These are phyloP conservation scores for Taiwanofungus camphoratus DNA, from an alignment of 1,284 basidiomycete species.

Conservation along the genomic window DNA sequence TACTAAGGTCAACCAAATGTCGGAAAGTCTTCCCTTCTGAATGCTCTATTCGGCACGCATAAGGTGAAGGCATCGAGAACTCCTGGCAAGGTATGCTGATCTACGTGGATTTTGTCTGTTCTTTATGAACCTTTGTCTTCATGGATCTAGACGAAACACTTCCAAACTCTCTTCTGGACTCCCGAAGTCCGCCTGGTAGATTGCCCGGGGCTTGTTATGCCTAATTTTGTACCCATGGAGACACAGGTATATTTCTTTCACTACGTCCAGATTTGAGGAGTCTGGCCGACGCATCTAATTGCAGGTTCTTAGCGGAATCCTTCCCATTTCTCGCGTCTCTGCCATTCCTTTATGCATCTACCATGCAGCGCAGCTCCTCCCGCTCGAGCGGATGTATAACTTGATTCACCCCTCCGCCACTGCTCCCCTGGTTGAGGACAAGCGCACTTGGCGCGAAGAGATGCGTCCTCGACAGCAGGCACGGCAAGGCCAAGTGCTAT, in stretches of 20 bases:
- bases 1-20: slow-evolving; percentile 88
- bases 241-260: slow-evolving; percentile 48
- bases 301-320: slow-evolving; percentile 70
- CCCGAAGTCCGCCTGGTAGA: slow-evolving; percentile 77
- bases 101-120: background rate
- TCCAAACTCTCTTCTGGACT: slow-evolving; percentile 88
- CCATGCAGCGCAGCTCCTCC: slow-evolving; percentile 64
- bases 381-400: slow-evolving; percentile 68
- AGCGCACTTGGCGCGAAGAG: slow-evolving; percentile 65
- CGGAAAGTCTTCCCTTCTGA: slow-evolving; percentile 87
- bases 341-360: slow-evolving; percentile 74
- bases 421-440: slow-evolving; percentile 43
- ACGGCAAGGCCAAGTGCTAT: slow-evolving; percentile 27
- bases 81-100: slow-evolving; percentile 82
- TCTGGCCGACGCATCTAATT: background rate
- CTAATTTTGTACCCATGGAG: slow-evolving; percentile 74
- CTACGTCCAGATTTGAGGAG: background rate
- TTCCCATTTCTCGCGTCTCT: slow-evolving; percentile 87
- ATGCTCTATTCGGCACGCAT: slow-evolving; percentile 81
- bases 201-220: slow-evolving; percentile 83
- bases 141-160: slow-evolving; percentile 75
- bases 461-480: slow-evolving; percentile 25
- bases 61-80: slow-evolving; percentile 85
- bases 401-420: slow-evolving; percentile 47
- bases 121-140: slow-evolving; percentile 1